Conservation (phyloP, 2,329 filamentous ascomycete species). For the Oidium heveae region DNA sequence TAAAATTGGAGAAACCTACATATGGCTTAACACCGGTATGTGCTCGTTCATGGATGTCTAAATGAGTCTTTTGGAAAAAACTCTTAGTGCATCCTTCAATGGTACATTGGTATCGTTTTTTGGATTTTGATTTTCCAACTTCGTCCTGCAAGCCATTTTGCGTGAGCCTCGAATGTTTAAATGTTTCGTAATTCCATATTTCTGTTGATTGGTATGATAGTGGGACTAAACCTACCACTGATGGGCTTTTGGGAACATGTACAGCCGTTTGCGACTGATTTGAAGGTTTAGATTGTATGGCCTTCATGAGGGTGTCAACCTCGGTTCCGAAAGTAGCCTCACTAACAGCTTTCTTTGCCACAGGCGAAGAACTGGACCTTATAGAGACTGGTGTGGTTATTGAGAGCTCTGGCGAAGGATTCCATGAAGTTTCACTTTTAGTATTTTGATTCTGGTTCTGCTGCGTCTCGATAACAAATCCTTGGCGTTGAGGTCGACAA, state of each 20-base stretch:
- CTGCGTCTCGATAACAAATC: slow-evolving; percentile 9
- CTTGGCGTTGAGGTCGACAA: slow-evolving; percentile 14
- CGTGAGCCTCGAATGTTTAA: slow-evolving; percentile 7
- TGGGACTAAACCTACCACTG: slow-evolving; percentile 7
- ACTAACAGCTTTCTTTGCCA: background rate
- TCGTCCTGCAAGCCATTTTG: slow-evolving; percentile 7
- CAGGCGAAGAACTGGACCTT: slow-evolving; percentile 1
- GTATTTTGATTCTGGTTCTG: slow-evolving; percentile 15
- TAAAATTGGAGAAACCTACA: slow-evolving; percentile 25
- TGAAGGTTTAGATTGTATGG: slow-evolving; percentile 45
- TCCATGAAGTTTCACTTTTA: slow-evolving; percentile 15
- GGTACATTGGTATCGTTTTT: slow-evolving; percentile 48
- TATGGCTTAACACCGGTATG: slow-evolving; percentile 85
- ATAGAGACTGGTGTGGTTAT: slow-evolving; percentile 4
- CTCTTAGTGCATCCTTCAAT: slow-evolving; percentile 52
- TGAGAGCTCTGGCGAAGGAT: slow-evolving; percentile 4
- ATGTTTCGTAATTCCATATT: slow-evolving; percentile 1
- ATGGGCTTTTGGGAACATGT: background rate
- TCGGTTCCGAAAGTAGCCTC: slow-evolving; percentile 51
- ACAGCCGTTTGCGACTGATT: slow-evolving; percentile 12
- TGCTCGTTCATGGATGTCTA: slow-evolving; percentile 67
- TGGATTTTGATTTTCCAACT: slow-evolving; percentile 5
- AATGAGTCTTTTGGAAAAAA: slow-evolving; percentile 78
- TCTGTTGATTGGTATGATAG: slow-evolving; percentile 14
- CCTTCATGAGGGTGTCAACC: slow-evolving; percentile 70